Evolutionary conservation across 1,284 basidiomycete species (phyloP).

Genomic region (Microstroma glucosiphilum): DNA sequence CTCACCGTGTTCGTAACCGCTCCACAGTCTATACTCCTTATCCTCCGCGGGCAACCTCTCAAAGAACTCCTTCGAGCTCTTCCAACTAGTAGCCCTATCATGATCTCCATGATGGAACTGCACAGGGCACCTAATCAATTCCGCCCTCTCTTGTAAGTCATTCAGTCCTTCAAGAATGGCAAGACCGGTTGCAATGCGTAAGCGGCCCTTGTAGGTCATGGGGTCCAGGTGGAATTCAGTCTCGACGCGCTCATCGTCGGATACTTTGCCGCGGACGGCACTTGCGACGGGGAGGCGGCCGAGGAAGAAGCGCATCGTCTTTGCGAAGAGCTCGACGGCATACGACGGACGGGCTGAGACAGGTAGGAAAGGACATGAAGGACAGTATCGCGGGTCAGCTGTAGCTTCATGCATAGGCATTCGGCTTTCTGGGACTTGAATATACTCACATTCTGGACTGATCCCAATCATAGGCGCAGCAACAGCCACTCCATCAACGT

Average conservation of each 20-base stretch:
- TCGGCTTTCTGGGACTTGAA: not conserved
- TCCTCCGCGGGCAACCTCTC: slow-evolving; percentile 47
- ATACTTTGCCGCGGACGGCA: slow-evolving; percentile 55
- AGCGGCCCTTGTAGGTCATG: slow-evolving; percentile 54
- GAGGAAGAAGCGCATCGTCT: slow-evolving; percentile 51
- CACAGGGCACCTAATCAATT: slow-evolving; percentile 51
- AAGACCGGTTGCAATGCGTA: slow-evolving; percentile 55
- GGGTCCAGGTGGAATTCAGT: slow-evolving; percentile 45
- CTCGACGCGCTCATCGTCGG: slow-evolving; percentile 55
- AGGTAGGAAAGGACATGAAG: slow-evolving; percentile 39
- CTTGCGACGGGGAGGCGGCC: slow-evolving; percentile 53
- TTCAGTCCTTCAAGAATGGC: slow-evolving; percentile 54
- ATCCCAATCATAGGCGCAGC: slow-evolving; percentile 55
- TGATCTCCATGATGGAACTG: slow-evolving; percentile 54
- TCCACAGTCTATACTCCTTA: slow-evolving; percentile 54
- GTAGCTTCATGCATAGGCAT: slow-evolving; percentile 12
- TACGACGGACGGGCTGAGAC: slow-evolving; percentile 51
- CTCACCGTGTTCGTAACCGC: slow-evolving; percentile 54
- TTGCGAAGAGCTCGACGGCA: slow-evolving; percentile 51
- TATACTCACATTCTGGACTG: slow-evolving; percentile 26
- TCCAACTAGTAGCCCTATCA: slow-evolving; percentile 54
- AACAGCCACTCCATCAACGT: slow-evolving; percentile 50
- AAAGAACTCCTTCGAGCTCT: slow-evolving; percentile 53
- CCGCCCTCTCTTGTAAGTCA: slow-evolving; percentile 47
- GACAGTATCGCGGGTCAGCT: not conserved